These are phyloP conservation scores for Pisolithus microcarpus DNA, from an alignment of 768 basidiomycete genomes.

Conservation along the genomic window DNA sequence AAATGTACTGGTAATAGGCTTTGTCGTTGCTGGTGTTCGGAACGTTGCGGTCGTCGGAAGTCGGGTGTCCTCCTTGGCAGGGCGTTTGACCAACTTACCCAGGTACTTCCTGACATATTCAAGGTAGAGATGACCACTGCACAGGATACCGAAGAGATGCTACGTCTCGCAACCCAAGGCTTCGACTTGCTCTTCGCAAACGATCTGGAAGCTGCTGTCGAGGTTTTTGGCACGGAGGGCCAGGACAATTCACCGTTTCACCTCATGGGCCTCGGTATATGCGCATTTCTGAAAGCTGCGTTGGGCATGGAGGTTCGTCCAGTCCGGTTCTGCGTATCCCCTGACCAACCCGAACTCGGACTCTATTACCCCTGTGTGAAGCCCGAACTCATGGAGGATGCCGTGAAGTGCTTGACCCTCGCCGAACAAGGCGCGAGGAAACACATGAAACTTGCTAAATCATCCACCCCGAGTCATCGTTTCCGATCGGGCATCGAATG, in stretches of 20 bases:
- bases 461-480: constrained; percentile 25
- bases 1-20: too few relatives aligned
- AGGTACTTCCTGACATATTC: too few relatives aligned
- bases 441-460: constrained; percentile 34
- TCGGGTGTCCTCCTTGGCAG: too few relatives aligned
- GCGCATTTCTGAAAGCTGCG: constrained; percentile 69
- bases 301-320: constrained; percentile 66
- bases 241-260: constrained; percentile 58
- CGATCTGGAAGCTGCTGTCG: constrained; percentile 48
- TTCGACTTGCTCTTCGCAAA: constrained; percentile 68
- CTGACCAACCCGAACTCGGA: too few relatives aligned
- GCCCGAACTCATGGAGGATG: constrained; percentile 48
- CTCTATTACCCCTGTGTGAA: too few relatives aligned
- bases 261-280: constrained; percentile 61
- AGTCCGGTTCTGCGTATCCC: background rate
- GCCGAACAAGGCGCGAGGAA: constrained; percentile 41
- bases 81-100: too few relatives aligned
- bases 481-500: constrained; percentile 66
- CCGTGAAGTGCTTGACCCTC: constrained; percentile 45
- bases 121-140: background rate
- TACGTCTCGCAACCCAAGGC: constrained; percentile 36
- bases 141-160: constrained; percentile 22
- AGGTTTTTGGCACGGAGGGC: constrained; percentile 32
- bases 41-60: too few relatives aligned
- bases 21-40: background rate